These are phyloP conservation scores for Penicillium sp. DNA, from an alignment of 2,329 filamentous ascomycete species.

Conservation along the genomic window DNA sequence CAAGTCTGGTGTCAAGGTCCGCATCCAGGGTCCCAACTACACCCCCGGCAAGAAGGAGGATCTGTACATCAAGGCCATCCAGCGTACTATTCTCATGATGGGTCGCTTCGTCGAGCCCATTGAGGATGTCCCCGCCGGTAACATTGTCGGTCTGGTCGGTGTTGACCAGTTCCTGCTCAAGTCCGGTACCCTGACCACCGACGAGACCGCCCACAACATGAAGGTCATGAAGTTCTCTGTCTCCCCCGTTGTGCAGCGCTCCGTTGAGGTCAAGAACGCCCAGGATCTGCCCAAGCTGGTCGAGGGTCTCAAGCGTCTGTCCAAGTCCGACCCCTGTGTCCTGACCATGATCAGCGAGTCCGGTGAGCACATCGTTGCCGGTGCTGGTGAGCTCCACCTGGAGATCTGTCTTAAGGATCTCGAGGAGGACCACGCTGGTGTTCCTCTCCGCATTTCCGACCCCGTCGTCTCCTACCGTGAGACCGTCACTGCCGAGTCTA, in stretches of 20 bases:
- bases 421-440: constrained; percentile 97
- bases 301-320: constrained; percentile 99
- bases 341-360: constrained; percentile 83
- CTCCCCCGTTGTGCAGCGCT: constrained; percentile 95
- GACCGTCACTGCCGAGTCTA: constrained; percentile 77
- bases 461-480: constrained; percentile 98
- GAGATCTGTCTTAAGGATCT: constrained; percentile 99
- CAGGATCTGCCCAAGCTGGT: constrained; percentile 99
- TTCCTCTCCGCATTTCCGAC: constrained; percentile 95
- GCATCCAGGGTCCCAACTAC: constrained; percentile 99
- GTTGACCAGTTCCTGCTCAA: constrained; percentile 99
- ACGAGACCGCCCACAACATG: constrained; percentile 97
- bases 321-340: constrained; percentile 99
- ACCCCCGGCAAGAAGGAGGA: constrained; percentile 97
- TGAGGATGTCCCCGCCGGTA: constrained; percentile 97
- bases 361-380: constrained; percentile 97
- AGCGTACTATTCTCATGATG: constrained; percentile 99
- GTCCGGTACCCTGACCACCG: constrained; percentile 98
- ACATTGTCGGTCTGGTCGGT: constrained; percentile 99
- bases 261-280: constrained; percentile 99
- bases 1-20: constrained; percentile 96
- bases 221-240: constrained; percentile 99
- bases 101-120: constrained; percentile 98
- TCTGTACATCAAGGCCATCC: constrained; percentile 97
- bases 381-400: constrained; percentile 98